Base-by-base conservation (phyloP, 257 asterid species). In the Solanum dulcamara region DNA sequence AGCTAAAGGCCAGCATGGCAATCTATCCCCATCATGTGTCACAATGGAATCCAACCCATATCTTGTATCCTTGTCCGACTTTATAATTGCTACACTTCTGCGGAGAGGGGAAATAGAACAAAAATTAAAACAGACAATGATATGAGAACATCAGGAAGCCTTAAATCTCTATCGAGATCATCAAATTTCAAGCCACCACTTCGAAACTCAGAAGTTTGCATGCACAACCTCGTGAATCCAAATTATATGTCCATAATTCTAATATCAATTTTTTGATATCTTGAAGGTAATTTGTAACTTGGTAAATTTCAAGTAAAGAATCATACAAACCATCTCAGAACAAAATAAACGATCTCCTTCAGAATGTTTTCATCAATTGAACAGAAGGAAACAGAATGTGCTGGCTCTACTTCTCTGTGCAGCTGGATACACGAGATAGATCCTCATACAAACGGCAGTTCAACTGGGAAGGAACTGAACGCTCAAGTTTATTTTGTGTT, bases 11-110 rank as follows among this genome's bases (percentile, higher is more conserved):
- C 92, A 86, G 87, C 98, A 97, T 7, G 98, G 97, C 82, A 93
- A 87, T 87, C 89, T 97, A 83, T 92, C 95, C 64, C 99, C 98
- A 74, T 94, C 97, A 82, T 95, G 99, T 2, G 98, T 95, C 89
- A 93, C 98, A 37, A 97, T 88, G 80, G 94, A 92, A 86, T 95
- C 96, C 81, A 91, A 83, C 60, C 89, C 98, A 32, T 97, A 97
- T 88, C 99, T 89, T 35, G 88, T 91, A 89, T 93, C 98, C 90
- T 94, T 97, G 90, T 86, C 89, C 6, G 99, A 94, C 59, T 95
- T 97, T 91, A 97, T 90, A 50, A 97, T 88, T 81, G 93, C 95
- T 7, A 92, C 93, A 32, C 85, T 91, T 90, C 99, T 97, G 98
- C 94, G 89, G 30, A 26, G 5, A 48, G 66, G 42, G 83, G 30